phyloP scores from a whole-genome alignment of 2,329 filamentous ascomycete species.

The Trichoderma hamatum region DNA sequence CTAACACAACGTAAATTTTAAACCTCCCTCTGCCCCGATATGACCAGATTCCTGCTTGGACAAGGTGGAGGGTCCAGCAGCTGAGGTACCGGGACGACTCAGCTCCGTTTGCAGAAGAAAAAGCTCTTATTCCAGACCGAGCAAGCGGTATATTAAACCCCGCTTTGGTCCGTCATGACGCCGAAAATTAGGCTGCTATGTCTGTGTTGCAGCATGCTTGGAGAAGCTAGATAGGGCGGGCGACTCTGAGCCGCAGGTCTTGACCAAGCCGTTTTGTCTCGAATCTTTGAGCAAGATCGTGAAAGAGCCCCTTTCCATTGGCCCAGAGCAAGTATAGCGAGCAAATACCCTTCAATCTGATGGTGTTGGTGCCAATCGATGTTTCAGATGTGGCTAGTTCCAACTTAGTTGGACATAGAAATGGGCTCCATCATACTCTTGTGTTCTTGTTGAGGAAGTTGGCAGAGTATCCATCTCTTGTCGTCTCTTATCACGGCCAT shows the following conservation, averaged over 20 bases:
- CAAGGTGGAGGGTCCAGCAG: not conserved
- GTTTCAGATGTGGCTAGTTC: not conserved
- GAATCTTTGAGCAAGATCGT: not conserved
- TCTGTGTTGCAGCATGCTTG: not conserved
- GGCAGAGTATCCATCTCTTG: not conserved
- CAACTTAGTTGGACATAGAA: not conserved
- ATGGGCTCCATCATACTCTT: no score
- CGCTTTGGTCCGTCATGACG: constrained; percentile 16
- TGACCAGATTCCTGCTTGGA: not conserved
- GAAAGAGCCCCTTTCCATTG: not conserved
- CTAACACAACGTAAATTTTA: not conserved
- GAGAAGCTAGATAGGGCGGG: not conserved
- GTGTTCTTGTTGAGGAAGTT: not conserved
- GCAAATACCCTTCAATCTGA: not conserved
- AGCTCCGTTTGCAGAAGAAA: not conserved
- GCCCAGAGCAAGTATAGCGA: not conserved
- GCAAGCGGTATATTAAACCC: not conserved
- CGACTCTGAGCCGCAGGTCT: not conserved
- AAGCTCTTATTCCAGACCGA: constrained; percentile 12
- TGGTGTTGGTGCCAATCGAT: not conserved
- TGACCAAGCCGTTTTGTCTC: not conserved
- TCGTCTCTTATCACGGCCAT: not conserved
- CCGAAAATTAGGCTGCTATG: not conserved
- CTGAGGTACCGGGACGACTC: not conserved
- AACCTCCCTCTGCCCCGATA: not conserved